These are phyloP conservation scores for Onygenales sp. DNA, from an alignment of 2,329 filamentous ascomycete genomes.

Conservation along the genomic window DNA sequence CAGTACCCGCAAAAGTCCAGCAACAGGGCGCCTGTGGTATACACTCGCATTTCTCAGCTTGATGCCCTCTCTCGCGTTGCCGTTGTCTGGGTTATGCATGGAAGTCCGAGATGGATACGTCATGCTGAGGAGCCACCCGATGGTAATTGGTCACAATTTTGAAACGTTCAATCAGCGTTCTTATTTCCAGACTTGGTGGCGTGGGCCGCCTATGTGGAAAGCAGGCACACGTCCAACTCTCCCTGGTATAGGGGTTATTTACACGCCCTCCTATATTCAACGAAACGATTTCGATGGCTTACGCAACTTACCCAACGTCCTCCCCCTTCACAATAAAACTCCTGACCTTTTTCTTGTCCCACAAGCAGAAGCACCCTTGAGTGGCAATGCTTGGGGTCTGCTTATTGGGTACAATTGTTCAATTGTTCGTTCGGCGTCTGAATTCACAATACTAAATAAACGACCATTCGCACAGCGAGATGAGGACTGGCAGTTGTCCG, in stretches of 20 bases:
- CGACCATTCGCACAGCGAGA: neutral
- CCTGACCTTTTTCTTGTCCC: constrained; percentile 3
- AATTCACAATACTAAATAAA: constrained; percentile 8
- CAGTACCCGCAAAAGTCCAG: no score
- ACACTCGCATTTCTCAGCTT: neutral
- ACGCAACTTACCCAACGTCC: neutral
- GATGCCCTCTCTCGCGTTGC: neutral
- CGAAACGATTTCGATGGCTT: neutral
- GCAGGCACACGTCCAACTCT: neutral
- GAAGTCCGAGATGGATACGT: constrained; percentile 6
- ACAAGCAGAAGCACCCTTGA: constrained; percentile 3
- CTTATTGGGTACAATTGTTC: constrained; percentile 7
- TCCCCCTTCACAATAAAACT: neutral
- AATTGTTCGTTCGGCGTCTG: constrained; percentile 4
- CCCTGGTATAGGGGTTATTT: constrained; percentile 2
- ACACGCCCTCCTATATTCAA: neutral
- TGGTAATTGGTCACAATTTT: neutral
- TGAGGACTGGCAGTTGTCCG: no score
- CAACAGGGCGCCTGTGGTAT: neutral
- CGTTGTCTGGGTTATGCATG: constrained; percentile 3
- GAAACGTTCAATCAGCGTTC: neutral
- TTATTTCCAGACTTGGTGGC: neutral
- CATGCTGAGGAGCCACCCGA: neutral
- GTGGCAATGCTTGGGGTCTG: constrained; percentile 8
- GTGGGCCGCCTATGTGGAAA: neutral